Conservation (phyloP, 1,284 basidiomycete species). For the Ganoderma lingzhi region DNA sequence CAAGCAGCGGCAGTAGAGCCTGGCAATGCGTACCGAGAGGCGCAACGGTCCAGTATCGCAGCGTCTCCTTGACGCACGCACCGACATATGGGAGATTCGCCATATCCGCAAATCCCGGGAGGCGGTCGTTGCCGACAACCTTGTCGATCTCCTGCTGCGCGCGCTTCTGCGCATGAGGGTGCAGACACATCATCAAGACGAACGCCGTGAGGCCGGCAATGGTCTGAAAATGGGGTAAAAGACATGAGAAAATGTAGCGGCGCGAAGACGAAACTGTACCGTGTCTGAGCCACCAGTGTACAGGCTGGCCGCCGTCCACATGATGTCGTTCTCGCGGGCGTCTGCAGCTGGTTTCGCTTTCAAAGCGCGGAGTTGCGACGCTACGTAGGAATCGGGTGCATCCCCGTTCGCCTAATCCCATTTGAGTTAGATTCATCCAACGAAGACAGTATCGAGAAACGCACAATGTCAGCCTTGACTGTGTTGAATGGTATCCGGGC, state of each 20-base stretch:
- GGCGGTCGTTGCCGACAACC: constrained; percentile 39
- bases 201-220: neutral
- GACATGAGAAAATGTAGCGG: neutral
- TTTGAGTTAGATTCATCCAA: neutral
- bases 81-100: constrained; percentile 42
- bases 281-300: constrained; percentile 50
- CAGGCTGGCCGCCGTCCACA: constrained; percentile 29
- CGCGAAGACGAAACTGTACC: neutral
- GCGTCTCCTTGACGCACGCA: constrained; percentile 32
- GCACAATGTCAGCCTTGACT: neutral
- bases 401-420: neutral
- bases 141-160: constrained; percentile 45
- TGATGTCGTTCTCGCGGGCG: constrained; percentile 9
- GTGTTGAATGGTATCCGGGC: neutral
- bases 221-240: neutral
- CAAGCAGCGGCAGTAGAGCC: neutral
- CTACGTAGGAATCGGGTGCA: neutral
- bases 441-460: neutral
- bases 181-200: neutral
- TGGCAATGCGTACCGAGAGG: constrained; percentile 18
- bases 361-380: neutral
- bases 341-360: neutral
- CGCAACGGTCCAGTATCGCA: constrained; percentile 9
- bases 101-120: constrained; percentile 39
- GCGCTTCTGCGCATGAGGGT: constrained; percentile 15